Conservation (phyloP, 1,284 basidiomycete genomes). For the Erythrobasidium hasegawianum region DNA sequence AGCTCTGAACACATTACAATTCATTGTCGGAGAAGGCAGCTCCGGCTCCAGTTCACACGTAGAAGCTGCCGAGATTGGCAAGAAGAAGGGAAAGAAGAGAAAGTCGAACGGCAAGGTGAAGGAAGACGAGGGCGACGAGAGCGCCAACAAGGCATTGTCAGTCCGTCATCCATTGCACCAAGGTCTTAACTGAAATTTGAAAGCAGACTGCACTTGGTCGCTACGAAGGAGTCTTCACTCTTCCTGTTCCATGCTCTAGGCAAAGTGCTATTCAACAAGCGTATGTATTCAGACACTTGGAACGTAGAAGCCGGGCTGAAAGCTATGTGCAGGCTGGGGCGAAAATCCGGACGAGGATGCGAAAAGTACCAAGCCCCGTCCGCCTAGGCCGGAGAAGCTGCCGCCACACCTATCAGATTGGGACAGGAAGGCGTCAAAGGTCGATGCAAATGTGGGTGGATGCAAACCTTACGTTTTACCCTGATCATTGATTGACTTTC, state of each 20-base stretch:
- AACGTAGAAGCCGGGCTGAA: neutral
- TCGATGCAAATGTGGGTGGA: constrained; percentile 66
- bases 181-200: constrained; percentile 8
- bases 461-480: neutral
- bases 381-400: constrained; percentile 36
- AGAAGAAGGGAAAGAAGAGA: constrained; percentile 37
- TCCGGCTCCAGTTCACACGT: constrained; percentile 44
- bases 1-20: constrained; percentile 87
- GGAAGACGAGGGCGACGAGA: constrained; percentile 48
- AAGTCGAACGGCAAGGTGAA: constrained; percentile 49
- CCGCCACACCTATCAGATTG: constrained; percentile 38
- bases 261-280: constrained; percentile 91
- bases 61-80: constrained; percentile 44
- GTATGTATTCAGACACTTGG: constrained; percentile 54
- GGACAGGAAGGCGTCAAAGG: constrained; percentile 56
- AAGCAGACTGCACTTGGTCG: constrained; percentile 61
- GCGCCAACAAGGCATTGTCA: constrained; percentile 48
- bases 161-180: constrained; percentile 38
- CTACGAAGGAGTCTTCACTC: constrained; percentile 76
- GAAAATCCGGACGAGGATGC: constrained; percentile 45
- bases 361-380: constrained; percentile 39
- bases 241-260: constrained; percentile 89
- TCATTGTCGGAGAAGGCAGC: constrained; percentile 52
- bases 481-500: neutral
- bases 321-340: constrained; percentile 44